Conservation (phyloP, 108 stramenopile species). For the Skeletonema marinoi region DNA sequence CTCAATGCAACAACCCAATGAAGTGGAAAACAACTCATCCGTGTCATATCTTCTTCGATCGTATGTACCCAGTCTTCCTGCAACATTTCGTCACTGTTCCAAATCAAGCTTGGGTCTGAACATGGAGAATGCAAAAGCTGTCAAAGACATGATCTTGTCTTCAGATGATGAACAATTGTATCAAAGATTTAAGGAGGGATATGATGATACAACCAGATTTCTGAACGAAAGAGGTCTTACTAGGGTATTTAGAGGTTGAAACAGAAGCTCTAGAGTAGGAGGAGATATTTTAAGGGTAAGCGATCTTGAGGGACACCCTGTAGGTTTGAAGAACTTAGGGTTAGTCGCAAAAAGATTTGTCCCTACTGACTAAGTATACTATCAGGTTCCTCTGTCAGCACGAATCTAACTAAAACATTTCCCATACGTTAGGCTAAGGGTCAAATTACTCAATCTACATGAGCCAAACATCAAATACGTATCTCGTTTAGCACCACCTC, state of each 20-base stretch:
- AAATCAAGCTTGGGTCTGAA: conserved; percentile 39
- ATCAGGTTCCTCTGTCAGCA: too few relatives aligned
- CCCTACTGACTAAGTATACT: too few relatives aligned
- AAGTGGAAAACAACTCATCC: neutral
- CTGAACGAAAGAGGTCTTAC: conserved; percentile 7
- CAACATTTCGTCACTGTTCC: conserved; percentile 36
- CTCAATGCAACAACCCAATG: conserved; percentile 1
- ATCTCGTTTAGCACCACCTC: too few relatives aligned
- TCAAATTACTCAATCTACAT: too few relatives aligned
- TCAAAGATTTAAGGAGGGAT: conserved; percentile 37
- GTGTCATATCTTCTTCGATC: conserved; percentile 14
- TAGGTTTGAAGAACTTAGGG: too few relatives aligned
- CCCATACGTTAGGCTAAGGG: too few relatives aligned
- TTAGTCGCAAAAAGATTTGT: too few relatives aligned
- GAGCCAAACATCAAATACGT: too few relatives aligned
- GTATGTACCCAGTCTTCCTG: conserved; percentile 24
- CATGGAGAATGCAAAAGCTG: conserved; percentile 17
- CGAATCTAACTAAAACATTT: too few relatives aligned
- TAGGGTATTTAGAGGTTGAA: conserved; percentile 3
- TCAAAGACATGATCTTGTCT: conserved; percentile 38
- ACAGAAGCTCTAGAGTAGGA: neutral
- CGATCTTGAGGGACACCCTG: too few relatives aligned
- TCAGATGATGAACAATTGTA: conserved; percentile 48
- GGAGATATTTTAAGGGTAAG: too few relatives aligned
- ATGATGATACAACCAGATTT: conserved; percentile 51